These are phyloP conservation scores for Phytopythium helicoides DNA, from an alignment of 352 stramenopile genomes.

Conservation along the genomic window DNA sequence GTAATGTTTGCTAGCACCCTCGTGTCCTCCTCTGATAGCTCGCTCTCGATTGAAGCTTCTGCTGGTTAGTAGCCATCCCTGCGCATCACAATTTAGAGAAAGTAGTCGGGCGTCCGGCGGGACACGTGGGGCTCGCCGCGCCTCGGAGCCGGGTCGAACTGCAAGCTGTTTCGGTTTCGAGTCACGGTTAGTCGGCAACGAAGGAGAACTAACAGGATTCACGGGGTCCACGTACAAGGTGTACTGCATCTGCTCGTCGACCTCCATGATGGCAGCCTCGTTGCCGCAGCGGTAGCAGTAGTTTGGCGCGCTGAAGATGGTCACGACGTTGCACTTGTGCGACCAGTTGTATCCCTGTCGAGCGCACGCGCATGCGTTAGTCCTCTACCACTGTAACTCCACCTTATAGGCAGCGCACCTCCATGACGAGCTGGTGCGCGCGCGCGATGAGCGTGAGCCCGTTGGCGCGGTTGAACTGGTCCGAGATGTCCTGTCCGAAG, in stretches of 20 bases:
- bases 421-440: constrained; percentile 95
- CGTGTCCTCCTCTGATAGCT: too few relatives aligned
- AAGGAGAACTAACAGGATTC: neutral
- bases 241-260: constrained; percentile 95
- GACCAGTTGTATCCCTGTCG: constrained; percentile 89
- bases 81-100: constrained; percentile 62
- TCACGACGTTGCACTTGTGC: constrained; percentile 97
- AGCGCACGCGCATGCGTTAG: too few relatives aligned
- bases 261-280: constrained; percentile 97
- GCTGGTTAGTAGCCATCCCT: too few relatives aligned
- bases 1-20: too few relatives aligned
- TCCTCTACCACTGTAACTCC: too few relatives aligned
- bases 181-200: constrained; percentile 6
- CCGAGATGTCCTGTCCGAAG: constrained; percentile 98
- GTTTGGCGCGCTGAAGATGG: too few relatives aligned
- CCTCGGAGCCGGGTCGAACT: constrained; percentile 94
- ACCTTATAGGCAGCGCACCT: too few relatives aligned
- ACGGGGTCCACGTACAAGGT: constrained; percentile 88
- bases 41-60: too few relatives aligned
- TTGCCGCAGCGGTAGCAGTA: constrained; percentile 99
- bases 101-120: constrained; percentile 93
- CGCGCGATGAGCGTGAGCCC: constrained; percentile 97
- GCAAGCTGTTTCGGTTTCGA: constrained; percentile 57
- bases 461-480: constrained; percentile 96
- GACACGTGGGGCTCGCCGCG: constrained; percentile 93